A percentile compares a stretch with the other conserved stretches of the same genome.
Conservation (phyloP, 164 flowering plant genomes). For the Cinnamomum chago region DNA sequence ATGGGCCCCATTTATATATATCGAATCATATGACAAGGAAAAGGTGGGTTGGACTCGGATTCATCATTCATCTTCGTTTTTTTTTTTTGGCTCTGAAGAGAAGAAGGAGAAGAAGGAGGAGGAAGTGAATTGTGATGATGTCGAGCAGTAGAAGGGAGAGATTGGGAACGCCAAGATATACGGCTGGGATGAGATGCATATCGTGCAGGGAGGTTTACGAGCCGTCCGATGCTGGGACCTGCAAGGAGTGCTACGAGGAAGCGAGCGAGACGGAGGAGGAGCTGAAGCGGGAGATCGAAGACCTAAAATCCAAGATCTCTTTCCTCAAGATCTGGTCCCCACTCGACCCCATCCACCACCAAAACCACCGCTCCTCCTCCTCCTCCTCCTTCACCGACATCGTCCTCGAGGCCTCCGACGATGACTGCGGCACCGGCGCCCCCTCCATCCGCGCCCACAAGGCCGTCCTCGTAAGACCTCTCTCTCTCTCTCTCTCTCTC, state of each 20-base stretch:
- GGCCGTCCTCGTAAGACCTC: slow-evolving; percentile 58
- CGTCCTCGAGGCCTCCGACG: slow-evolving; percentile 55
- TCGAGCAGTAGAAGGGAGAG: background rate
- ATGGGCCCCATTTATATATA: too few species aligned
- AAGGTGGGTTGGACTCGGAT: too few species aligned
- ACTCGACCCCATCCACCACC: slow-evolving; percentile 10
- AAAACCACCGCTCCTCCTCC: slow-evolving; percentile 5
- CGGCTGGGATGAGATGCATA: slow-evolving; percentile 47
- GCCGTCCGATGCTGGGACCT: slow-evolving; percentile 65
- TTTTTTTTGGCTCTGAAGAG: too few species aligned
- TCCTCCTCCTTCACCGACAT: slow-evolving; percentile 49
- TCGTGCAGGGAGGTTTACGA: slow-evolving; percentile 72
- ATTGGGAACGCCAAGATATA: background rate
- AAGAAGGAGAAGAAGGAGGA: background rate
- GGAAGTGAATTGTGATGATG: background rate
- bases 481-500: background rate
- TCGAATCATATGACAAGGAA: too few species aligned
- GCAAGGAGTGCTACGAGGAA: slow-evolving; percentile 94
- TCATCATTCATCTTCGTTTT: too few species aligned
- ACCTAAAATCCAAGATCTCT: slow-evolving; percentile 67
- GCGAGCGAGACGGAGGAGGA: slow-evolving; percentile 91
- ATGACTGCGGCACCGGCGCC: slow-evolving; percentile 12
- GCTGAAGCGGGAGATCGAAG: slow-evolving; percentile 86
- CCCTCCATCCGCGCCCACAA: slow-evolving; percentile 62
- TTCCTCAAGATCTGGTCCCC: slow-evolving; percentile 53